Evolutionary conservation across 2,329 filamentous ascomycete genomes (phyloP).

Genomic region (Meredithiella fracta): DNA sequence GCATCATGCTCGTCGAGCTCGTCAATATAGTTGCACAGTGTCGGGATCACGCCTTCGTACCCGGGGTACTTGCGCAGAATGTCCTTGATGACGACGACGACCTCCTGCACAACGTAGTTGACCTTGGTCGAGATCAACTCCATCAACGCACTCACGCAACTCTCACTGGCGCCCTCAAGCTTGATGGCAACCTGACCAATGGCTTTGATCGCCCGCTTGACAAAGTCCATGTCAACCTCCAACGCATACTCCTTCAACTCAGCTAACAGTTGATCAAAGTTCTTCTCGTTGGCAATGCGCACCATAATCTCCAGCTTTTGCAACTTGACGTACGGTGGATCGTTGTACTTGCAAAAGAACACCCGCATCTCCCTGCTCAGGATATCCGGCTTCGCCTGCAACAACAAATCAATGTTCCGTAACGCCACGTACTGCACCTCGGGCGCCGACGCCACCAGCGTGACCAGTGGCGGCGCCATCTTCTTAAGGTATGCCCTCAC

Average conservation of each 20-base stretch:
- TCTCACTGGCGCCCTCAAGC: conserved; percentile 86
- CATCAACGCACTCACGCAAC: conserved; percentile 83
- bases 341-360: conserved; percentile 99
- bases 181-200: conserved; percentile 98
- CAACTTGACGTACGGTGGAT: conserved; percentile 92
- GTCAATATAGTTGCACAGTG: conserved; percentile 89
- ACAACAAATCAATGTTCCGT: conserved; percentile 83
- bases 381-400: conserved; percentile 93
- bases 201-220: conserved; percentile 80
- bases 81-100: conserved; percentile 97
- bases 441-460: conserved; percentile 82
- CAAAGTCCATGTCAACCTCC: conserved; percentile 98
- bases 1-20: conserved; percentile 90
- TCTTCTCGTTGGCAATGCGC: conserved; percentile 91
- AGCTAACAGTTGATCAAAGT: conserved; percentile 83
- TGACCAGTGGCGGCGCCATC: conserved; percentile 92
- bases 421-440: conserved; percentile 97
- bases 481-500: conserved; percentile 85
- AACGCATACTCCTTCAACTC: conserved; percentile 95
- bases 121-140: conserved; percentile 95
- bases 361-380: conserved; percentile 93
- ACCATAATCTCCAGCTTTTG: conserved; percentile 99
- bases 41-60: conserved; percentile 95
- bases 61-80: conserved; percentile 95
- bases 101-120: conserved; percentile 97